These are phyloP conservation scores for Caloboletus firmus DNA, from an alignment of 1,284 basidiomycete genomes.

Conservation along the genomic window DNA sequence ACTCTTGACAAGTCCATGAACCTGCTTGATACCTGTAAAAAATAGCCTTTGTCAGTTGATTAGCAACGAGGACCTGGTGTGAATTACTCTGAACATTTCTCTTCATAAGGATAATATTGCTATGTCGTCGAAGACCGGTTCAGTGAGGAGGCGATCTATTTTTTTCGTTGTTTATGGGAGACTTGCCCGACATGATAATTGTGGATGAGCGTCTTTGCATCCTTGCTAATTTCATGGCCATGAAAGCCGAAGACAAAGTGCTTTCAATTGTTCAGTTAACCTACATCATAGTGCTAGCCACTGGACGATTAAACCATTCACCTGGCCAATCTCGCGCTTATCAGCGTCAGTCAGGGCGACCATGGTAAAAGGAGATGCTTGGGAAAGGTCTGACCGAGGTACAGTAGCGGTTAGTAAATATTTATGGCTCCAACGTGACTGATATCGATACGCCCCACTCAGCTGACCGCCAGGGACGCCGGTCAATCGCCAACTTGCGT, in stretches of 20 bases:
- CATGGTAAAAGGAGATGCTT: conserved; percentile 14
- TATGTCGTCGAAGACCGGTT: conserved; percentile 23
- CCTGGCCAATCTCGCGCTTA: conserved; percentile 57
- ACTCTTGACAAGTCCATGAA: conserved; percentile 45
- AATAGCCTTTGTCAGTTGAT: neutral
- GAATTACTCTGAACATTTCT: conserved; percentile 56
- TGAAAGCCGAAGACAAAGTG: conserved; percentile 73
- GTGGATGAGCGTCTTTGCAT: conserved; percentile 55
- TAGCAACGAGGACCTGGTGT: neutral
- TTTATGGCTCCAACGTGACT: too few species aligned
- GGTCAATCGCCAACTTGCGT: neutral
- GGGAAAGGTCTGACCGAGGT: neutral
- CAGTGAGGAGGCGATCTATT: neutral
- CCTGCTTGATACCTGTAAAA: conserved; percentile 49
- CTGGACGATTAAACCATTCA: conserved; percentile 14
- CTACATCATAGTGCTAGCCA: neutral
- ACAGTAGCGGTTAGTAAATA: too few species aligned
- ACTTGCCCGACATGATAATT: conserved; percentile 61
- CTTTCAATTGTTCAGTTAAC: conserved; percentile 33
- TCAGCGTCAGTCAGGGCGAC: conserved; percentile 38
- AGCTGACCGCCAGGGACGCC: conserved; percentile 6
- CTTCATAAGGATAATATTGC: conserved; percentile 66
- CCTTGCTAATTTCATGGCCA: conserved; percentile 51
- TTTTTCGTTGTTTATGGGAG: too few species aligned
- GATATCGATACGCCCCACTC: neutral